A percentile compares a stretch with the other conserved stretches of the same genome.
Evolutionary conservation across 495 filamentous ascomycete species (phyloP).

Genomic region (Pyrenula massariospora): DNA sequence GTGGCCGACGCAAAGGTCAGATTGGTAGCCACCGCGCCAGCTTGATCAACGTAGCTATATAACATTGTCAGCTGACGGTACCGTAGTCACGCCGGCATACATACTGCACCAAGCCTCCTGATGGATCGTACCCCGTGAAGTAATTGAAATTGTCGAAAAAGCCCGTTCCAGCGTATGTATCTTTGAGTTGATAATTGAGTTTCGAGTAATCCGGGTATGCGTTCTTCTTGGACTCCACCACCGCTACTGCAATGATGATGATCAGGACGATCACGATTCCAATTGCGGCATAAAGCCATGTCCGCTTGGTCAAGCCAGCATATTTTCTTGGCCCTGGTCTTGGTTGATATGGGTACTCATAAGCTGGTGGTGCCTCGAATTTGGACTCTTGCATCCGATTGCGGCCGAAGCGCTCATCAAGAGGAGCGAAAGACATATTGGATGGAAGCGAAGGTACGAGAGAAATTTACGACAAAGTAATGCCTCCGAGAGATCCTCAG

Average conservation of each 20-base stretch:
- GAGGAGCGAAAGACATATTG: slow-evolving; percentile 5
- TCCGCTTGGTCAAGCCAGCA: slow-evolving; percentile 34
- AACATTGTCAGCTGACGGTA: not conserved
- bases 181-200: slow-evolving; percentile 36
- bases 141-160: slow-evolving; percentile 45
- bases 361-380: slow-evolving; percentile 3
- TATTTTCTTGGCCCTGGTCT: slow-evolving; percentile 22
- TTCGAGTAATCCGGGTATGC: slow-evolving; percentile 41
- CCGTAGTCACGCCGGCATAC: slow-evolving; percentile 4
- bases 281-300: slow-evolving; percentile 23
- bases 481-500: not conserved
- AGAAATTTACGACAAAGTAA: not conserved
- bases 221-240: slow-evolving; percentile 32
- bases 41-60: slow-evolving; percentile 20
- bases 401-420: not conserved
- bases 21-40: slow-evolving; percentile 25
- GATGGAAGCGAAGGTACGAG: not conserved
- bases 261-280: slow-evolving; percentile 30
- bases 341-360: slow-evolving; percentile 5
- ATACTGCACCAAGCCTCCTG: slow-evolving; percentile 40
- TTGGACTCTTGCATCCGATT: not conserved
- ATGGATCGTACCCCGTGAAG: slow-evolving; percentile 38
- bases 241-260: slow-evolving; percentile 40
- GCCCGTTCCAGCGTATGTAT: slow-evolving; percentile 32
- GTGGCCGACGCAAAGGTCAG: slow-evolving; percentile 35